Evolutionary conservation across 2,329 filamentous ascomycete genomes (phyloP), one percentile per base, ranked within the genome.

Genomic region (Phaeophleospora eucalypticola): DNA sequence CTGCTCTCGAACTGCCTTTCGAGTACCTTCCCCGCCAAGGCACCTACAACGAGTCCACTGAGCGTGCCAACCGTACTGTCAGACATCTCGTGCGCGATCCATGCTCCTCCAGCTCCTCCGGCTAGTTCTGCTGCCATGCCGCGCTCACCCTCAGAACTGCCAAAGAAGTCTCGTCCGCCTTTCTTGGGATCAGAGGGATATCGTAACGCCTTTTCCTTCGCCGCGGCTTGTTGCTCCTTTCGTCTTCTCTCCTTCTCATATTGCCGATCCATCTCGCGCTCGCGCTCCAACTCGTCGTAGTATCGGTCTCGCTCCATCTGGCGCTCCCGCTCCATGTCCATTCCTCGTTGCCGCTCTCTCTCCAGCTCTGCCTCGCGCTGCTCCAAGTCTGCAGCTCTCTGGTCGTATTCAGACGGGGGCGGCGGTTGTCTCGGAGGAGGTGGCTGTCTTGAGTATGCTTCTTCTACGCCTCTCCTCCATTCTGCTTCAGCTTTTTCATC

Each of bases 401-500:
- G 7, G 6, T 29, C 24, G 24, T 47, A 46, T 14, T 46, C 47
- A 6, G 38, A 17, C 6, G 53, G 53, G 2, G 41, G 20, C 7
- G 56, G 53, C 4, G 46, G 44, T n/a, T n/a, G n/a, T 29, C 24
- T 6, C 14, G 50, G 45, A 15, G 39, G 36, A 21, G 45, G 48
- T 36, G 45, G 35, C 38, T 45, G 36, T 33, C 38, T 41, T 35
- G 46, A 21, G 27, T 50, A 38, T 41, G 44, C 41, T 39, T 48
- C 46, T 35, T 45, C 52, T 19, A 43, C 40, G 16, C 41, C 33
- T 43, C 52, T 24, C 45, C 46, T 39, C 45, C 46, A 60, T 27
- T 55, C 45, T 36, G 59, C 58, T 37, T 59, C 58, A 10, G 59
- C 59, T 46, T 58, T 62, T 32, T 59, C 54, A 19, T 60, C 57